phyloP scores from a whole-genome alignment of 345 rosid genomes.

The Viola odorata region DNA sequence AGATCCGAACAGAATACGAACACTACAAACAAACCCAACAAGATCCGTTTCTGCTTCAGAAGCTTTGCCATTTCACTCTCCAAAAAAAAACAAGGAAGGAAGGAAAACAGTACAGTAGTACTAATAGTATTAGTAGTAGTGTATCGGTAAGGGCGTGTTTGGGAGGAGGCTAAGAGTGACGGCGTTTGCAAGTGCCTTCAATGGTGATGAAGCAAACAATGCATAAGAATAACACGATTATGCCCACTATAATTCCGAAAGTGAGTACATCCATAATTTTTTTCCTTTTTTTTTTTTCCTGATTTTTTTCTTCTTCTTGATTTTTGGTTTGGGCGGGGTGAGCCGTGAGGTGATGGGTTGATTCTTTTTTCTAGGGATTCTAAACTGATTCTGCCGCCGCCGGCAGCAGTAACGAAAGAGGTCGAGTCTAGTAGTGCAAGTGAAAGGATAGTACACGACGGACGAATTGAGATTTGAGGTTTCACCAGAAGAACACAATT shows the following conservation, averaged over 20 bases:
- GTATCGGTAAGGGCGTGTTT: neutral
- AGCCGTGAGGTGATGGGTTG: too few species aligned
- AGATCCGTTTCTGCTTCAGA: constrained; percentile 3
- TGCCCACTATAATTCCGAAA: constrained; percentile 71
- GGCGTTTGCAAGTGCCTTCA: constrained; percentile 56
- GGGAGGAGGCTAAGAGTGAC: constrained; percentile 8
- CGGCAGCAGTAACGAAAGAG: too few species aligned
- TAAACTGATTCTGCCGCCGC: neutral
- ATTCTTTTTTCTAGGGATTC: too few species aligned
- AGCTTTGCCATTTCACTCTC: constrained; percentile 20
- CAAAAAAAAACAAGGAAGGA: neutral
- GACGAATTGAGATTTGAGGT: too few species aligned
- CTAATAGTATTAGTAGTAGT: neutral
- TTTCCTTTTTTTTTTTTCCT: neutral
- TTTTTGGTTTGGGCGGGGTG: neutral
- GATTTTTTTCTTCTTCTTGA: neutral
- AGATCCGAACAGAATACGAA: constrained; percentile 41
- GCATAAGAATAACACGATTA: constrained; percentile 55
- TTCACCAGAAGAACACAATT: too few species aligned
- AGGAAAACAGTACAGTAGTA: neutral
- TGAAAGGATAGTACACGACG: too few species aligned
- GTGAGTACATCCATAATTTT: constrained; percentile 53
- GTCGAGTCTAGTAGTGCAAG: too few species aligned
- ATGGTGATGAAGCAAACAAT: constrained; percentile 63
- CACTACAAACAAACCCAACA: constrained; percentile 15